Evolutionary conservation across 768 basidiomycete genomes (phyloP).

Genomic region (Suillus lakei): DNA sequence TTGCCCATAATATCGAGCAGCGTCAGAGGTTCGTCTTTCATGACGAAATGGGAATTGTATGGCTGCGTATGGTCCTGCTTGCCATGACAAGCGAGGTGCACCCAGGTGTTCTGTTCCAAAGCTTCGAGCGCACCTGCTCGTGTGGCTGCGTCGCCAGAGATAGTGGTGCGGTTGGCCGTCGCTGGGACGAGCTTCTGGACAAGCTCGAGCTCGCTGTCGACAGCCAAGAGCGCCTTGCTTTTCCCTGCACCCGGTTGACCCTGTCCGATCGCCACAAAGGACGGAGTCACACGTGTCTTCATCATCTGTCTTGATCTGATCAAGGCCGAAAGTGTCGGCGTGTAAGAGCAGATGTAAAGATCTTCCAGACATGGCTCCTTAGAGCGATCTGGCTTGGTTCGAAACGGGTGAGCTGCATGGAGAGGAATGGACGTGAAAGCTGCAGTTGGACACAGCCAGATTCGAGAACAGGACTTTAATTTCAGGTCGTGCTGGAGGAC

Average conservation of each 20-base stretch:
- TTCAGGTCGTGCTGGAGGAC: neutral
- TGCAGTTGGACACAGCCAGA: conserved; percentile 16
- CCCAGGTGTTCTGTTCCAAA: conserved; percentile 13
- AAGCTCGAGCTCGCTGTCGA: conserved; percentile 14
- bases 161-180: neutral
- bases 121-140: neutral
- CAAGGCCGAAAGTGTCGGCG: conserved; percentile 12
- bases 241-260: conserved; percentile 5
- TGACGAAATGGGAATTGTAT: conserved; percentile 11
- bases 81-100: conserved; percentile 28
- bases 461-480: neutral
- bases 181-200: conserved; percentile 25
- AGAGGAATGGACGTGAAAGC: conserved; percentile 15
- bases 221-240: neutral
- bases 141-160: conserved; percentile 1
- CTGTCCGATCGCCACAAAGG: conserved; percentile 12
- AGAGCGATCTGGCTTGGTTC: too few species aligned
- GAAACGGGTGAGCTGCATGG: conserved; percentile 34
- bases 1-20: conserved; percentile 11
- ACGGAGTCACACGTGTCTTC: neutral
- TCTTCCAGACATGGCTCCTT: conserved; percentile 4
- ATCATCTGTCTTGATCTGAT: conserved; percentile 6
- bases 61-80: conserved; percentile 11
- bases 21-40: neutral
- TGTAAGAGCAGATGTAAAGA: conserved; percentile 15